Percentiles rank a stretch among this genome's conserved stretches.
phyloP scores from a whole-genome alignment of 352 stramenopile genomes.

The Pythium brachiatum region DNA sequence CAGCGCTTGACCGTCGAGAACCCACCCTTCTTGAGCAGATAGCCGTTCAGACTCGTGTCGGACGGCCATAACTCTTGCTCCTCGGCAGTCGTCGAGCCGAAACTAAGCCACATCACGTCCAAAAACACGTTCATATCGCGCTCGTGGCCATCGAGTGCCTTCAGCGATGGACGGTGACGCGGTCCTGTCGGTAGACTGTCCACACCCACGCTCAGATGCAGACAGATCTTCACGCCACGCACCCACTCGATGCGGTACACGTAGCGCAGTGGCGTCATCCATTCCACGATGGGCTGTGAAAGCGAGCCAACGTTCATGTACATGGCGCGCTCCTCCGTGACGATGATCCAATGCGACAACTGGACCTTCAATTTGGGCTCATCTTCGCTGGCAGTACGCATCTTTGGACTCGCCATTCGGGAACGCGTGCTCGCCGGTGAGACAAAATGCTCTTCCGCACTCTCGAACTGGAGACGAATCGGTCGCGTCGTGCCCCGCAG shows the following conservation, averaged over 20 bases:
- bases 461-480: constrained; percentile 81
- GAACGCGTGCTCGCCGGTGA: constrained; percentile 23
- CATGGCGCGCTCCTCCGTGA: constrained; percentile 81
- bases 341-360: constrained; percentile 82
- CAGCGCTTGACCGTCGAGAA: constrained; percentile 81
- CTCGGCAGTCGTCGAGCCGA: constrained; percentile 73
- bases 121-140: constrained; percentile 87
- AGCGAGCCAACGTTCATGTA: constrained; percentile 86
- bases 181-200: constrained; percentile 83
- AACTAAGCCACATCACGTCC: constrained; percentile 88
- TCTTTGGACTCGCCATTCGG: constrained; percentile 20
- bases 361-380: constrained; percentile 62
- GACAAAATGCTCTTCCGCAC: constrained; percentile 59
- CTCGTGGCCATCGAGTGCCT: constrained; percentile 71
- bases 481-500: constrained; percentile 70
- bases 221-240: constrained; percentile 52
- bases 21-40: constrained; percentile 78
- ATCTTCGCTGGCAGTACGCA: constrained; percentile 21
- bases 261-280: constrained; percentile 87
- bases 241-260: constrained; percentile 83
- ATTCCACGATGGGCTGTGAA: constrained; percentile 77
- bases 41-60: constrained; percentile 85
- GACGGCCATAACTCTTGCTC: constrained; percentile 88
- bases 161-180: constrained; percentile 59
- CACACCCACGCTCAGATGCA: constrained; percentile 82